Base-by-base conservation (phyloP, 257 asterid genomes). In the Fraxinus excelsior region DNA sequence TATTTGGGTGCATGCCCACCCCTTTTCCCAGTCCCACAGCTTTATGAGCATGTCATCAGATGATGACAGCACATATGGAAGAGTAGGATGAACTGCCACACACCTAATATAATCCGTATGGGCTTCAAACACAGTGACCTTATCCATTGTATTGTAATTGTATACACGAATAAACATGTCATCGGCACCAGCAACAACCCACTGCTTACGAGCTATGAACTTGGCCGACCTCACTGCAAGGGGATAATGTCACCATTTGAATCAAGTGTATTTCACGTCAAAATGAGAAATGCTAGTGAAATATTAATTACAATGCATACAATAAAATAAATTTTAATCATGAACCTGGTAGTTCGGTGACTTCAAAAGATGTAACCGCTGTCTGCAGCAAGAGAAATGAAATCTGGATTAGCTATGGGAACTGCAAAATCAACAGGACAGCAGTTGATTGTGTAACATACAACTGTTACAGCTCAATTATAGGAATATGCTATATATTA, bases 1-100 rank as follows among this genome's bases (percentile, higher is more conserved):
- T 76, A 96, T 93, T 81, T 96, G 99, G 81, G 98, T 93, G 88
- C 98, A 93, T 32, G 79, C 79, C 98, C 98, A 93, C 26, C 98
- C 99, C 86, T 93, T 96, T 80, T 96, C 99, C 99, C 99, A 96
- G 86, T 96, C 99, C 99, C 99, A 96, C 35, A 96, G 97, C 89
- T 96, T 96, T 86, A 96, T 96, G 80, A 96, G 97, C 99, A 93
- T 96, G 91, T 93, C 99, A 81, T 96, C 99, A 21, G 99, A 96
- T 70, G 99, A 93, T 84, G 99, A 96, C 86, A 96, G 76, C 78
- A 96, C 97, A 66, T 90, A 93, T 6, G 99, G 96, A 56, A 96
- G 97, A 42, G 93, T 96, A 79, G 99, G 98, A 88, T 96, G 99
- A 78, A 91, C 98, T 29, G 98, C 89, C 81, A 96, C 99, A 85